Percentiles rank a stretch among this genome's conserved stretches.
phyloP scores from a whole-genome alignment of 257 asterid species.

The Anisodus tanguticus region DNA sequence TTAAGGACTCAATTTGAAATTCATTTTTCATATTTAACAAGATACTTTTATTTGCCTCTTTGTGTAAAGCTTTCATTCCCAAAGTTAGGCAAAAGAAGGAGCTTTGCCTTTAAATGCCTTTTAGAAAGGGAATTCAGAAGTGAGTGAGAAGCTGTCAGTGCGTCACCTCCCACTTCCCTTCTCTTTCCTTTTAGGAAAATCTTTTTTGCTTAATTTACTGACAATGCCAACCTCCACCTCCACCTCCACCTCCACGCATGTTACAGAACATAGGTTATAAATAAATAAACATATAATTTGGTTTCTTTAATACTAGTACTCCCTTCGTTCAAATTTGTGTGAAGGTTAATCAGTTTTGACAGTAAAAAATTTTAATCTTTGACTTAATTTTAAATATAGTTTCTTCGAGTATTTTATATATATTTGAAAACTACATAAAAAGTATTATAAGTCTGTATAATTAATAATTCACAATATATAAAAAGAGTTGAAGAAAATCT shows the following conservation, averaged over 20 bases:
- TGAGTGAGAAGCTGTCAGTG: constrained; percentile 35
- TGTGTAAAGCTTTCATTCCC: constrained; percentile 18
- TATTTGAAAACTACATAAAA: too few relatives aligned
- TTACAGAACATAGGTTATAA: background rate
- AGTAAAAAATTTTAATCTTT: too few relatives aligned
- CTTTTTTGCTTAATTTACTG: constrained; percentile 23
- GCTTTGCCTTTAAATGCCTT: constrained; percentile 26
- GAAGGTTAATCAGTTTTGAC: too few relatives aligned
- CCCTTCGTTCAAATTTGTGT: too few relatives aligned
- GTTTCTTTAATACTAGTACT: background rate
- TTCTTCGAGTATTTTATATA: too few relatives aligned
- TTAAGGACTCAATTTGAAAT: background rate
- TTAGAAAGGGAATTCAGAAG: constrained; percentile 28
- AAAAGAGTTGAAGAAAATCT: too few relatives aligned
- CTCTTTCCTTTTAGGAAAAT: constrained; percentile 25
- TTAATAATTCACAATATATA: too few relatives aligned
- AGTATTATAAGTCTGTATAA: too few relatives aligned
- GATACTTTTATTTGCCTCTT: background rate
- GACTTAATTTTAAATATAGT: too few relatives aligned
- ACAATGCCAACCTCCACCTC: constrained; percentile 1
- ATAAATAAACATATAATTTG: background rate
- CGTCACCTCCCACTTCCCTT: constrained; percentile 35
- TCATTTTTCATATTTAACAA: background rate
- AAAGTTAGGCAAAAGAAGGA: constrained; percentile 23
- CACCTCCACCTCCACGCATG: constrained; percentile 23